Base-by-base conservation (phyloP, 2,329 filamentous ascomycete species). In the Phyllosticta capitalensis region DNA sequence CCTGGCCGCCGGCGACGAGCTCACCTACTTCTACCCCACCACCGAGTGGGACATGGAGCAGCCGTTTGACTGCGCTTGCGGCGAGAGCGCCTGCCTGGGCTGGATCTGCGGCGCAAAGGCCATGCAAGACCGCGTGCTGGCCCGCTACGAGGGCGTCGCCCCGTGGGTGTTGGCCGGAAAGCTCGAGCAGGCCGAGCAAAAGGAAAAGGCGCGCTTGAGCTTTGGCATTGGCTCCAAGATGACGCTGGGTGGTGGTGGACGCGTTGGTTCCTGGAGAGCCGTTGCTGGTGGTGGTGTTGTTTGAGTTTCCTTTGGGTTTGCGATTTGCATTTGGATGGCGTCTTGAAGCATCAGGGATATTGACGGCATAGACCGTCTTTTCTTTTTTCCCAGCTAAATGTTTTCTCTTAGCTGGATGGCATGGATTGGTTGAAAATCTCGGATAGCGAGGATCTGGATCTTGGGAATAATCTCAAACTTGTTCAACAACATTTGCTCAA, bases 21-120 rank as follows among this genome's bases (percentile, higher is more conserved):
- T 77, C 52, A 73, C 74, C 69, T 90, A 89, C 75, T 90, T 89
- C 74, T 90, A 90, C 66, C 86, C 87, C 3, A 88, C 84, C 58
- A 89, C 86, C 1, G 87, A 90, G 72, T 90, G 85, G 85, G 67
- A 78, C 67, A 89, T 90, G 86, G 83, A 83, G 30, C 86, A 89
- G 75, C 79, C 84, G 3, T 90, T 90, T 68, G 74, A 81, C 61
- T 90, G 87, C 69, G 75, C 81, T 61, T 90, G 87, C 69, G 77
- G 78, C 62, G 77, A 76, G 19, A 64, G 75, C 0, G 74, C 75
- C 20, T 90, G 87, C 73, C 78, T 79, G 56, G 85, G 85, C 17
- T 77, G 71, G 63, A 87, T 90, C 63, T 71, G 74, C 51, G 87
- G 87, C 17, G 87, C 87, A 12, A 79, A 76, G 65, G 78, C 83